Percentiles rank a stretch among this genome's conserved stretches.
These are phyloP conservation scores for Vigna hirtella DNA, from an alignment of 306 rosid genomes.

Conservation along the genomic window DNA sequence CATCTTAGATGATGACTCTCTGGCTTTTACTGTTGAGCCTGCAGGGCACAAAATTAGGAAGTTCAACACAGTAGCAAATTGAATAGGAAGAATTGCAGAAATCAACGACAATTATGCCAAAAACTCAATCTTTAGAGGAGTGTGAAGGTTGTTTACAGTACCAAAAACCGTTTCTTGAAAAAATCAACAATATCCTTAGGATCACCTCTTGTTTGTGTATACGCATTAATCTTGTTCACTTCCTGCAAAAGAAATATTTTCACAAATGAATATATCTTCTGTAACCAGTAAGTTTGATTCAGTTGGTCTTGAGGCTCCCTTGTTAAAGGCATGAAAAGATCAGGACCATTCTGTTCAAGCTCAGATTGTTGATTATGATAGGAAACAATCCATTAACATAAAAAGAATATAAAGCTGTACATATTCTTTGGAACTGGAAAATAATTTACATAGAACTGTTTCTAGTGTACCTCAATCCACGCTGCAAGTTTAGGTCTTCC, in stretches of 20 bases:
- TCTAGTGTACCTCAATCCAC: constrained; percentile 70
- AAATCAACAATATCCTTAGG: constrained; percentile 51
- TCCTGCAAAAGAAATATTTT: constrained; percentile 53
- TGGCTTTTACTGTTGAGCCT: constrained; percentile 52
- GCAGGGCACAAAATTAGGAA: constrained; percentile 27
- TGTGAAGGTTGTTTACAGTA: constrained; percentile 25
- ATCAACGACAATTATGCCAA: constrained; percentile 10
- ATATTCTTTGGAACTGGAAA: background rate
- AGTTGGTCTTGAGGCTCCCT: background rate
- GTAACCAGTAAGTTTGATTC: background rate
- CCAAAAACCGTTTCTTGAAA: constrained; percentile 67
- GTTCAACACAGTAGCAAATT: constrained; percentile 20
- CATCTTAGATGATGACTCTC: constrained; percentile 17
- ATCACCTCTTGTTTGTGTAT: constrained; percentile 62
- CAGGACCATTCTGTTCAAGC: background rate
- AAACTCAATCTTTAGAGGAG: constrained; percentile 3
- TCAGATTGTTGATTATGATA: background rate
- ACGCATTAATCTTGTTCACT: constrained; percentile 70
- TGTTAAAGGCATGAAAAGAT: constrained; percentile 2
- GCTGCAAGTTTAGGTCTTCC: constrained; percentile 83
- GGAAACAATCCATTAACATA: constrained; percentile 8
- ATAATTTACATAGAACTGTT: background rate
- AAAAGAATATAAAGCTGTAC: constrained; percentile 1
- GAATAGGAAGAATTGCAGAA: constrained; percentile 3
- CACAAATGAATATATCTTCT: constrained; percentile 19